These are phyloP conservation scores for Macrolepiota dolichaula DNA, from an alignment of 768 basidiomycete genomes.

Conservation along the genomic window DNA sequence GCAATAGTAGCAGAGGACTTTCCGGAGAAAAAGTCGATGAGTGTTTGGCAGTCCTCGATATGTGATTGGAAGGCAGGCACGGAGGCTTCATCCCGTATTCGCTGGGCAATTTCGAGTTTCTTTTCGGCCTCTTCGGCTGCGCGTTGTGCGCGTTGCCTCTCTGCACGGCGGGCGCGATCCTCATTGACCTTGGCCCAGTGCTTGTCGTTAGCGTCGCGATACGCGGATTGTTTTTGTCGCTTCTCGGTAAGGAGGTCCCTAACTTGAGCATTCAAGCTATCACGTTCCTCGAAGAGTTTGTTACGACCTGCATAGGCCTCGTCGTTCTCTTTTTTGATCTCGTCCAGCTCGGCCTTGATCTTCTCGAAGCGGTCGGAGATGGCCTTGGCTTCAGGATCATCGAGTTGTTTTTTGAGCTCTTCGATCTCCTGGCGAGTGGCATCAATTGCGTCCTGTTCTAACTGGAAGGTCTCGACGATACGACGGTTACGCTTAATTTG, in stretches of 20 bases:
- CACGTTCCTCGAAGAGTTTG: conserved; percentile 87
- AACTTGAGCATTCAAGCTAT: conserved; percentile 62
- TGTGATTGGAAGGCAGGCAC: conserved; percentile 87
- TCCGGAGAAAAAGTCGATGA: conserved; percentile 81
- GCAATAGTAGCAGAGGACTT: conserved; percentile 35
- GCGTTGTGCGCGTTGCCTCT: conserved; percentile 70
- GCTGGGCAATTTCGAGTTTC: conserved; percentile 74
- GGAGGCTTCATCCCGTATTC: conserved; percentile 86
- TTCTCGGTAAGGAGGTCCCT: conserved; percentile 72
- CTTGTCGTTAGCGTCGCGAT: conserved; percentile 80
- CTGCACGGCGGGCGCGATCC: conserved; percentile 81
- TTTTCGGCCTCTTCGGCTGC: conserved; percentile 76
- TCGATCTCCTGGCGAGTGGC: conserved; percentile 72
- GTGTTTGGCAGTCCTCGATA: conserved; percentile 94
- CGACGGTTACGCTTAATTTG: conserved; percentile 67
- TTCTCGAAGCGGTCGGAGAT: conserved; percentile 76
- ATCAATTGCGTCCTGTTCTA: conserved; percentile 78
- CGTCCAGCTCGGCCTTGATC: conserved; percentile 83
- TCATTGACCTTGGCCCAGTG: conserved; percentile 85
- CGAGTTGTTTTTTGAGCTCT: conserved; percentile 76
- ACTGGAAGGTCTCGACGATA: conserved; percentile 77
- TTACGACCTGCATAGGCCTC: conserved; percentile 76
- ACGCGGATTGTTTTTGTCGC: conserved; percentile 66
- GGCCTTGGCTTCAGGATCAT: conserved; percentile 87
- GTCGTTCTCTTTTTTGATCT: conserved; percentile 82